Evolutionary conservation across 345 rosid genomes (phyloP), one percentile per base, ranked within the genome.

Genomic region (Citrus reticulata): DNA sequence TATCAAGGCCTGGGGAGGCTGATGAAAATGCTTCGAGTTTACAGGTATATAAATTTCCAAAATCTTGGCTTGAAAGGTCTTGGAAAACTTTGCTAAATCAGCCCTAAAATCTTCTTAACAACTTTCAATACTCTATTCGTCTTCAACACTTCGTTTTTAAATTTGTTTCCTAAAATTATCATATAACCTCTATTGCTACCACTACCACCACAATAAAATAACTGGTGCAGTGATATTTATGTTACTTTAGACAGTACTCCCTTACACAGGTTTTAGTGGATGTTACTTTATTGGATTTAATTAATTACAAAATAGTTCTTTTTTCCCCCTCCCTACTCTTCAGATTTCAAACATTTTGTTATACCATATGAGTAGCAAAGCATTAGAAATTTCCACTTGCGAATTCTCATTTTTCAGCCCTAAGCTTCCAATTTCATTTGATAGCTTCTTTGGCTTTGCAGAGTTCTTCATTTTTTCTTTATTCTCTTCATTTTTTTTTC

Each of bases 1-100:
- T 92, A 78, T 86, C 97, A 81, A 88, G 90, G 82, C 94, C 97
- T 58, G 97, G 98, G 65, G 94, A 94, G 78, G 83, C 84, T 61
- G 90, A 86, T 40, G 98, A 91, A 70, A 94, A 74, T 86, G 88
- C 90, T 81, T 80, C 92, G 65, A 87, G 87, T 78, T 85, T 96
- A 84, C 98, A 96, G 99, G 99, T 96, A 88, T 70, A 29, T 59
- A 46, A 46, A 29, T 20, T 77, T 72, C 29, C 25, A 32, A 24
- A 55, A 72, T 82, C 70, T 70, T 83, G 29, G 34, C 61, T 55
- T 74, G 77, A 49, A 9, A 16, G 0, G 29, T 64, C 40, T 55
- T 42, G 19, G 51, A 57, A 78, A 30, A 27, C 32, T 75, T 42
- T 54, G 59, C 70, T 34, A 32, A 30, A 46, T 63, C 40, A 20